Evolutionary conservation across 805 yeast species (phyloP).

Genomic region (Starmerella khaoyaiensis): DNA sequence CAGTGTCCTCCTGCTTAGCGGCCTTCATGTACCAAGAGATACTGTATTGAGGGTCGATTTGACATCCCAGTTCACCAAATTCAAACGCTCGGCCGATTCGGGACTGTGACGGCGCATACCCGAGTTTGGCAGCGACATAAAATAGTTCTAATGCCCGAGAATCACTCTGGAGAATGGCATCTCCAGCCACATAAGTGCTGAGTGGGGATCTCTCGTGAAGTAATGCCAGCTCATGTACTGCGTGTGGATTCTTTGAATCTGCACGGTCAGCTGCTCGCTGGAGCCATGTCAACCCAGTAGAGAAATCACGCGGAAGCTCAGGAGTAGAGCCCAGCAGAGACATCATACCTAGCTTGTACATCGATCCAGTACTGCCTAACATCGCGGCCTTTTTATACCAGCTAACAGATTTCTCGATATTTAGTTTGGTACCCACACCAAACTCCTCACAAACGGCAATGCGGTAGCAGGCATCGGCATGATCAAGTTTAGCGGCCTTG

Average conservation of each 20-base stretch:
- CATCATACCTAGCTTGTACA: slow-evolving; percentile 63
- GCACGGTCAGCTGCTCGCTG: slow-evolving; percentile 37
- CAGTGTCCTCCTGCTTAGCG: slow-evolving; percentile 50
- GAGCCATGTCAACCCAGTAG: slow-evolving; percentile 40
- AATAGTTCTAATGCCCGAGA: slow-evolving; percentile 40
- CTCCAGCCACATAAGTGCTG: slow-evolving; percentile 35
- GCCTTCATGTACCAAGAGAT: slow-evolving; percentile 65
- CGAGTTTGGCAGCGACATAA: slow-evolving; percentile 38
- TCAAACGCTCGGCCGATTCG: slow-evolving; percentile 62
- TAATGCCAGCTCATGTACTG: slow-evolving; percentile 45
- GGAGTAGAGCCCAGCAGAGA: slow-evolving; percentile 39
- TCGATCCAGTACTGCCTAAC: slow-evolving; percentile 49
- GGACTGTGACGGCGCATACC: slow-evolving; percentile 56
- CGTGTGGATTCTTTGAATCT: slow-evolving; percentile 38
- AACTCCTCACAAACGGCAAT: slow-evolving; percentile 60
- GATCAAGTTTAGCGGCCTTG: slow-evolving; percentile 46
- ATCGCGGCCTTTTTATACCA: slow-evolving; percentile 50
- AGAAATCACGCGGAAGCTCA: slow-evolving; percentile 30
- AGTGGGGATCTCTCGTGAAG: slow-evolving; percentile 36
- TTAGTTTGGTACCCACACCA: slow-evolving; percentile 41
- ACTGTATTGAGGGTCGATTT: slow-evolving; percentile 43
- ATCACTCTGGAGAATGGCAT: slow-evolving; percentile 22
- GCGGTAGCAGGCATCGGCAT: slow-evolving; percentile 51
- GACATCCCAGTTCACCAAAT: slow-evolving; percentile 45
- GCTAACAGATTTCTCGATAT: slow-evolving; percentile 36